Conservation (phyloP, 2,329 filamentous ascomycete genomes). For the Aspergillus latus region DNA sequence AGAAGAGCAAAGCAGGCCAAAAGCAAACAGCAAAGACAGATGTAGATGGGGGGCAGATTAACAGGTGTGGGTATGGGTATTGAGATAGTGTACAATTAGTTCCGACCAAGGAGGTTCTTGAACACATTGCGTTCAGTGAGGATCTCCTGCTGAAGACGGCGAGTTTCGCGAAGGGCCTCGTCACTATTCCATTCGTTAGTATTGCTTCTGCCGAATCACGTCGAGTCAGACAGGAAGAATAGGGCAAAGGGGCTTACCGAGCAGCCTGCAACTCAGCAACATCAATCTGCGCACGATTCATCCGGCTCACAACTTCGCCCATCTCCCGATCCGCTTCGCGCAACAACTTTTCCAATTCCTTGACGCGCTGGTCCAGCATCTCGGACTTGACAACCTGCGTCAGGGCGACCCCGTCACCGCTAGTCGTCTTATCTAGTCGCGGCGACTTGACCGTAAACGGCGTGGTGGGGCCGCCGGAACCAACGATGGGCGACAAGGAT, state of each 20-base stretch:
- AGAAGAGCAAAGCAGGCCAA: neutral
- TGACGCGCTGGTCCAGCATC: conserved; percentile 72
- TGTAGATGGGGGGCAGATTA: neutral
- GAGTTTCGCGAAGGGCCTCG: conserved; percentile 69
- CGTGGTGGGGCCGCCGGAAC: conserved; percentile 53
- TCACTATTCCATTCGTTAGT: conserved; percentile 52
- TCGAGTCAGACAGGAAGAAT: neutral
- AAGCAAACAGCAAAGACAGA: neutral
- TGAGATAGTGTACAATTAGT: neutral
- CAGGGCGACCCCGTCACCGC: conserved; percentile 58
- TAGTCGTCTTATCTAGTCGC: conserved; percentile 61
- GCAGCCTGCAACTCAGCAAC: conserved; percentile 70
- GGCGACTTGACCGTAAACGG: conserved; percentile 62
- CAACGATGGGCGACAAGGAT: conserved; percentile 52
- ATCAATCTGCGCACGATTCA: conserved; percentile 81
- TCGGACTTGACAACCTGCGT: conserved; percentile 73
- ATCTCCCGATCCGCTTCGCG: conserved; percentile 75
- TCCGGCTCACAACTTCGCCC: conserved; percentile 77
- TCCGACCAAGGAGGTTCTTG: conserved; percentile 47
- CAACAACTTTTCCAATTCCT: conserved; percentile 80
- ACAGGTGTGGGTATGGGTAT: conserved; percentile 1
- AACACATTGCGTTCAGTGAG: conserved; percentile 63
- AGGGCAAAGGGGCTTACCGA: conserved; percentile 34
- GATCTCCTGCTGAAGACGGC: conserved; percentile 67
- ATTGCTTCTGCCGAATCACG: neutral